These are phyloP conservation scores for Paratinospora sagittata DNA, from an alignment of 164 flowering plant genomes.

Conservation along the genomic window DNA sequence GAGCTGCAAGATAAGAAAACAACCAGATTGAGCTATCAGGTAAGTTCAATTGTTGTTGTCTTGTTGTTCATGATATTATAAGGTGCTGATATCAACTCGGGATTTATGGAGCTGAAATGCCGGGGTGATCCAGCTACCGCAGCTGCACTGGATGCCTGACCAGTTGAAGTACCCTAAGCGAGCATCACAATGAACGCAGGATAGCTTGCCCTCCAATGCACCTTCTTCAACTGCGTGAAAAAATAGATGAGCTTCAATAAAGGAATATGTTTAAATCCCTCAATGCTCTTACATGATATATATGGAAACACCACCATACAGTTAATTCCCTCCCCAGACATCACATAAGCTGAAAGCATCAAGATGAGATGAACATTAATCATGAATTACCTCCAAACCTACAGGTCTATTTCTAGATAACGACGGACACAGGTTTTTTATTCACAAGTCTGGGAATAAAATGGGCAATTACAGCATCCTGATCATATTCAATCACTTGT, in stretches of 20 bases:
- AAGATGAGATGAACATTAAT: background rate
- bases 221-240: conserved; percentile 74
- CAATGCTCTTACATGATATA: background rate
- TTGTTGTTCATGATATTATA: conserved; percentile 27
- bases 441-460: background rate
- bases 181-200: conserved; percentile 73
- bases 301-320: background rate
- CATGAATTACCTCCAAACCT: background rate
- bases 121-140: conserved; percentile 99
- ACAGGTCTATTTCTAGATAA: background rate
- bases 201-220: conserved; percentile 82
- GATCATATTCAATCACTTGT: background rate
- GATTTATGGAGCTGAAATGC: conserved; percentile 93
- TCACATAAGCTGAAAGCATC: background rate
- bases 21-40: too few relatives aligned
- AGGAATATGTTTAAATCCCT: background rate
- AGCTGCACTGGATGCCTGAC: conserved; percentile 95
- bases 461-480: background rate
- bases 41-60: background rate
- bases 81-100: conserved; percentile 64
- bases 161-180: conserved; percentile 98
- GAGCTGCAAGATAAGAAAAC: background rate
- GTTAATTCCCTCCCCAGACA: background rate
- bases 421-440: background rate
- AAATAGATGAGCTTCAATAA: background rate